Evolutionary conservation across 169 alveolate genomes (phyloP).

Genomic region (Plasmodium gonderi): DNA sequence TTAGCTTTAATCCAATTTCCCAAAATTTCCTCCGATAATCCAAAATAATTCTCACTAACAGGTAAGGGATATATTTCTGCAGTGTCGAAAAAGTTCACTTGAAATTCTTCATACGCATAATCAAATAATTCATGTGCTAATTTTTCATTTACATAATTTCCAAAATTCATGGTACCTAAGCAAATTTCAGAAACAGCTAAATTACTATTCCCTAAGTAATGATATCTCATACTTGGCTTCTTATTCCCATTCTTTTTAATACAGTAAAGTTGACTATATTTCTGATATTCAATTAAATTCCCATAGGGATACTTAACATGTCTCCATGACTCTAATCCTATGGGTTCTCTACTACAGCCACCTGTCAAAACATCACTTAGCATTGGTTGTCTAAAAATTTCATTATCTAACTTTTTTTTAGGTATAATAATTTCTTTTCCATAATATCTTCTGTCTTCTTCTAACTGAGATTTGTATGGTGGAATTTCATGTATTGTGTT

Average conservation of each 20-base stretch:
- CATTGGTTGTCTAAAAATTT: conserved; percentile 85
- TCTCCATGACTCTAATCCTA: conserved; percentile 74
- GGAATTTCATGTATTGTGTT: conserved; percentile 56
- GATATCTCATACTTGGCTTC: conserved; percentile 77
- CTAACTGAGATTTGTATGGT: conserved; percentile 54
- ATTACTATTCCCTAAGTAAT: conserved; percentile 81
- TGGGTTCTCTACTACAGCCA: conserved; percentile 74
- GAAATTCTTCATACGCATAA: conserved; percentile 85
- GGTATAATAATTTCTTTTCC: conserved; percentile 77
- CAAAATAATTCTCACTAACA: conserved; percentile 76
- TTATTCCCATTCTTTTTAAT: conserved; percentile 64
- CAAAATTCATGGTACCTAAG: conserved; percentile 92
- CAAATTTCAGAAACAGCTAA: conserved; percentile 86
- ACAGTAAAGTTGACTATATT: conserved; percentile 60
- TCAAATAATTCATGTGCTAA: conserved; percentile 82
- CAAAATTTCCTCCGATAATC: conserved; percentile 81
- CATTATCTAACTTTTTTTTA: conserved; percentile 81
- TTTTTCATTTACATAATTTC: conserved; percentile 80
- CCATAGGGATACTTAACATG: conserved; percentile 74
- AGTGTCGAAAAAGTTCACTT: conserved; percentile 87
- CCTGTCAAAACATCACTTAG: conserved; percentile 83
- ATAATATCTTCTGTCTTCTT: conserved; percentile 63
- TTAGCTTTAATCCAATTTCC: conserved; percentile 81
- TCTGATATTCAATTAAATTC: conserved; percentile 70
- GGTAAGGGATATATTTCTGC: conserved; percentile 92